phyloP scores from a whole-genome alignment of 2,329 filamentous ascomycete species.

The Fusarium euwallaceae region DNA sequence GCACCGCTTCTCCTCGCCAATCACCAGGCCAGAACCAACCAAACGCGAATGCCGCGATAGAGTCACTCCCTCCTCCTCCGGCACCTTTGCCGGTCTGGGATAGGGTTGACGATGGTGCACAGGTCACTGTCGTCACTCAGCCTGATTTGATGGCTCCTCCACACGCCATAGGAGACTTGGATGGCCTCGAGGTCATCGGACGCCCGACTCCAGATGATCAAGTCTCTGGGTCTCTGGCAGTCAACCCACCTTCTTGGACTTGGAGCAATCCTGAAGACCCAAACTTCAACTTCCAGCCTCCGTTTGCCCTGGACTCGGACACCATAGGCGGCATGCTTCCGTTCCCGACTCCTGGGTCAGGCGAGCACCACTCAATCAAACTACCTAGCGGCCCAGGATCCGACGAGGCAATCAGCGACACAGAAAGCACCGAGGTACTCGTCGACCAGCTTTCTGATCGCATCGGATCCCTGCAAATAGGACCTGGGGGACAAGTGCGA shows the following conservation, averaged over 20 bases:
- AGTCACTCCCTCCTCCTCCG: not conserved
- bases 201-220: constrained; percentile 17
- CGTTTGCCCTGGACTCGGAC: constrained; percentile 22
- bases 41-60: not conserved
- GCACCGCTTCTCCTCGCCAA: constrained; percentile 1
- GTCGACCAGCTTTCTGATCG: constrained; percentile 47
- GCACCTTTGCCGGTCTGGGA: constrained; percentile 10
- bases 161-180: not conserved
- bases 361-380: constrained; percentile 9
- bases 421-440: constrained; percentile 42
- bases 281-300: constrained; percentile 21
- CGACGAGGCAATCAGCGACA: constrained; percentile 32
- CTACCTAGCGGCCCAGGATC: constrained; percentile 16
- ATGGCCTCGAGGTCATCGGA: not conserved
- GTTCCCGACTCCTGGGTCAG: constrained; percentile 12
- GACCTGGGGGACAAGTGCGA: constrained; percentile 38
- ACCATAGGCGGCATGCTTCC: constrained; percentile 17
- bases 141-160: not conserved
- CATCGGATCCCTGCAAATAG: constrained; percentile 44
- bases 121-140: not conserved
- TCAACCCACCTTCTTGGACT: constrained; percentile 18
- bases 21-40: not conserved
- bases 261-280: constrained; percentile 27
- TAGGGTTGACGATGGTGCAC: not conserved
- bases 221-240: not conserved